These are phyloP conservation scores for Phytophthora constricta DNA, from an alignment of 352 stramenopile species.

Conservation along the genomic window DNA sequence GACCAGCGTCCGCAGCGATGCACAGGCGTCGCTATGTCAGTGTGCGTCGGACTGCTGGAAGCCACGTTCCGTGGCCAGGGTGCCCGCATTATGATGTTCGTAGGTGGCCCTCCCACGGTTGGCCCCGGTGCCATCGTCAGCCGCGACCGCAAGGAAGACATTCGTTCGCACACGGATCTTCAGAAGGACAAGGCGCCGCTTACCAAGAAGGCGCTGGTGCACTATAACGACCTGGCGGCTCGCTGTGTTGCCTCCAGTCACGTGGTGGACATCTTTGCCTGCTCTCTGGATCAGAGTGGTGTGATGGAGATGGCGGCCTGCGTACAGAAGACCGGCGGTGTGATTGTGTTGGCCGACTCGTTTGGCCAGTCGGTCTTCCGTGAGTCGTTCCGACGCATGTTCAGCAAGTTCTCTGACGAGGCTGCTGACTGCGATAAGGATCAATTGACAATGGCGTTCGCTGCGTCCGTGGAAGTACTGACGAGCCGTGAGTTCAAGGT, in stretches of 20 bases:
- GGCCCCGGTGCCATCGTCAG: slow-evolving; percentile 96
- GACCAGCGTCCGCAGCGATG: slow-evolving; percentile 96
- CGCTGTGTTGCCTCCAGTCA: slow-evolving; percentile 93
- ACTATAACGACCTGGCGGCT: slow-evolving; percentile 96
- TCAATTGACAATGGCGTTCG: slow-evolving; percentile 96
- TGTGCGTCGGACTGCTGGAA: slow-evolving; percentile 97
- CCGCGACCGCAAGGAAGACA: slow-evolving; percentile 96
- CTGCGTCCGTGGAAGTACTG: slow-evolving; percentile 96
- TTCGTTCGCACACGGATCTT: slow-evolving; percentile 96
- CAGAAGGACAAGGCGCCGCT: slow-evolving; percentile 95
- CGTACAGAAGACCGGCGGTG: slow-evolving; percentile 97
- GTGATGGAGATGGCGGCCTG: slow-evolving; percentile 99
- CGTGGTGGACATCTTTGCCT: slow-evolving; percentile 99
- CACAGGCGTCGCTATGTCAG: slow-evolving; percentile 96
- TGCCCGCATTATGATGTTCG: slow-evolving; percentile 98
- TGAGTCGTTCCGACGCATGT: slow-evolving; percentile 98
- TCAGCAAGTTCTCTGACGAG: slow-evolving; percentile 96
- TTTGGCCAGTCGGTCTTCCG: slow-evolving; percentile 99
- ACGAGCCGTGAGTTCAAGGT: slow-evolving; percentile 99
- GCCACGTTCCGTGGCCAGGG: slow-evolving; percentile 95
- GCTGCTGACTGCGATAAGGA: slow-evolving; percentile 95
- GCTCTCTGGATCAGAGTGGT: slow-evolving; percentile 96
- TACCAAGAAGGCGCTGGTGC: slow-evolving; percentile 94
- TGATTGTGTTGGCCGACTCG: slow-evolving; percentile 98
- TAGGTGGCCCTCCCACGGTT: slow-evolving; percentile 96